A percentile compares a stretch with the other conserved stretches of the same genome.
Evolutionary conservation across 345 rosid genomes (phyloP).

Genomic region (Durio zibethinus): DNA sequence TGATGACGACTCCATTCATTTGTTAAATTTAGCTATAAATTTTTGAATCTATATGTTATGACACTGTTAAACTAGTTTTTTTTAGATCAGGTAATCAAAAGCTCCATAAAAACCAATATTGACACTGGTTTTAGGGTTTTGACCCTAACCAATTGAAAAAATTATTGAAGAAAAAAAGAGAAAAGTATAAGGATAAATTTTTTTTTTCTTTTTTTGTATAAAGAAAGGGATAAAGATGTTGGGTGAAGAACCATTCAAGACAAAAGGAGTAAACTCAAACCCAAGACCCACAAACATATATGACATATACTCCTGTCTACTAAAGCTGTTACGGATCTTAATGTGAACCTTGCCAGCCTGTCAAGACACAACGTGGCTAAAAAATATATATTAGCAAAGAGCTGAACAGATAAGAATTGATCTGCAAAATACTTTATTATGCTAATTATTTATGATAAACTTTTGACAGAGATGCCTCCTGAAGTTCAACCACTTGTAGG

Average conservation of each 20-base stretch:
- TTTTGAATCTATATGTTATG: too few species aligned
- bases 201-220: too few species aligned
- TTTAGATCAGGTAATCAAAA: neutral
- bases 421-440: neutral
- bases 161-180: neutral
- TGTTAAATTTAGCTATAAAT: too few species aligned
- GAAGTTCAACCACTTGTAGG: neutral
- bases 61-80: too few species aligned
- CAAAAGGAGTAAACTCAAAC: neutral
- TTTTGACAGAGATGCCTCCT: neutral
- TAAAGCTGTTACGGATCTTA: neutral
- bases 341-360: neutral
- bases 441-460: neutral
- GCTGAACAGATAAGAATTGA: neutral
- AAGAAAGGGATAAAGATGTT: neutral
- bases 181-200: neutral
- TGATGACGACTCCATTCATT: too few species aligned
- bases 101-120: neutral
- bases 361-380: neutral
- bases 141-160: neutral
- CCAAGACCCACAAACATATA: neutral
- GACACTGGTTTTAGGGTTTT: too few species aligned
- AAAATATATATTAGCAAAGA: neutral
- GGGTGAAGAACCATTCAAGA: neutral
- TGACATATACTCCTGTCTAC: too few species aligned